These are phyloP conservation scores for Colletotrichum shisoi DNA, from an alignment of 2,329 filamentous ascomycete genomes.

Conservation along the genomic window DNA sequence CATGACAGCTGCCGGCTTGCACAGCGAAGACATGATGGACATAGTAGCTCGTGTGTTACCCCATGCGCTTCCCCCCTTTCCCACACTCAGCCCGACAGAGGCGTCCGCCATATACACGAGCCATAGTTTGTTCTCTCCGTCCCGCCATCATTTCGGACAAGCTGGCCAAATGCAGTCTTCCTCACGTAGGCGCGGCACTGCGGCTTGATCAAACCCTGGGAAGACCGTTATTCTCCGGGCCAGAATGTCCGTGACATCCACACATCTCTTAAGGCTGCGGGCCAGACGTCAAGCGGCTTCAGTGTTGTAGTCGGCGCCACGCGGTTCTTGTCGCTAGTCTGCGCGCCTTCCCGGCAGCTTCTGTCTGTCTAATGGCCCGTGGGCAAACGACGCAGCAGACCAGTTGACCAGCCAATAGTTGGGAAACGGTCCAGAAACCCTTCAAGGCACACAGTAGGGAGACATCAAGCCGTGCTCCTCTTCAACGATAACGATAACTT, in stretches of 20 bases:
- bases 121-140: constrained; percentile 23
- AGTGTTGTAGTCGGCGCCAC: not conserved
- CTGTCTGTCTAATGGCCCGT: not conserved
- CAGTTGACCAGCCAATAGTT: not conserved
- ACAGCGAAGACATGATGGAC: not conserved
- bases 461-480: not conserved
- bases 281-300: constrained; percentile 1
- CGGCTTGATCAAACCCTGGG: constrained; percentile 12
- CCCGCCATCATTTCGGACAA: not conserved
- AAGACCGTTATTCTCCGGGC: constrained; percentile 10
- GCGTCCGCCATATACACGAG: constrained; percentile 31
- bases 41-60: constrained; percentile 13
- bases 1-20: constrained; percentile 30
- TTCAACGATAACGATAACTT: not conserved
- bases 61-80: constrained; percentile 1
- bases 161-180: not conserved
- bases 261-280: constrained; percentile 1
- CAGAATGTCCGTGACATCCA: constrained; percentile 21
- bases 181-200: not conserved
- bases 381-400: not conserved
- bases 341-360: constrained; percentile 12
- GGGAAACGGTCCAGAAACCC: constrained; percentile 3
- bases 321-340: constrained; percentile 8
- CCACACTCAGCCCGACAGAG: constrained; percentile 18
- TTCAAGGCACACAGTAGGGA: not conserved